Conservation (phyloP, 108 stramenopile genomes). For the Nitzschia palea region DNA sequence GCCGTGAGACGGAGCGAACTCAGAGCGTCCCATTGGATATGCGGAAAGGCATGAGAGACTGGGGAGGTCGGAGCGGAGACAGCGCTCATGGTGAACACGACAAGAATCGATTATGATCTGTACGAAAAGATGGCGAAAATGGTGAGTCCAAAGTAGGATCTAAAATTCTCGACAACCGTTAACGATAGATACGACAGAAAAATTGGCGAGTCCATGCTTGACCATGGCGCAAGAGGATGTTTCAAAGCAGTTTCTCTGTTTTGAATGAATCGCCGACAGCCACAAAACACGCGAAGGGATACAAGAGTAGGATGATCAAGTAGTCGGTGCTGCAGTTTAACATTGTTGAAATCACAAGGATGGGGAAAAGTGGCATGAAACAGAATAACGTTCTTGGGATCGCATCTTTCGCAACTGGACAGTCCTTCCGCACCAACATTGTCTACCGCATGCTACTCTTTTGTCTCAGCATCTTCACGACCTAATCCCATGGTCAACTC, state of each 20-base stretch:
- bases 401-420: no score
- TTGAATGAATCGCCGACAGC: background rate
- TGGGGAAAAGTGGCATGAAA: background rate
- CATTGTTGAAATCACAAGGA: background rate
- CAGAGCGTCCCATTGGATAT: slow-evolving; percentile 81
- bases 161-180: slow-evolving; percentile 17
- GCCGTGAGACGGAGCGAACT: slow-evolving; percentile 80
- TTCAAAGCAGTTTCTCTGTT: background rate
- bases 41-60: slow-evolving; percentile 66
- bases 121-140: background rate
- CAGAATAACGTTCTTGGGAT: background rate
- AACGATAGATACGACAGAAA: background rate
- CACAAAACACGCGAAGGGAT: background rate
- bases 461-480: background rate
- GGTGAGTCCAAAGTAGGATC: slow-evolving; percentile 3
- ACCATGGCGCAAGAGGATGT: background rate
- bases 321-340: background rate
- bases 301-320: background rate
- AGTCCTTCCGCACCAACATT: background rate
- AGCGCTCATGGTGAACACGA: slow-evolving; percentile 39
- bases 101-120: background rate
- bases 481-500: background rate
- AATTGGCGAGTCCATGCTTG: slow-evolving; percentile 4
- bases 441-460: background rate
- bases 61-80: slow-evolving; percentile 50